These are phyloP conservation scores for Pichia sp. DNA, from an alignment of 1,139 yeast species.

Conservation along the genomic window DNA sequence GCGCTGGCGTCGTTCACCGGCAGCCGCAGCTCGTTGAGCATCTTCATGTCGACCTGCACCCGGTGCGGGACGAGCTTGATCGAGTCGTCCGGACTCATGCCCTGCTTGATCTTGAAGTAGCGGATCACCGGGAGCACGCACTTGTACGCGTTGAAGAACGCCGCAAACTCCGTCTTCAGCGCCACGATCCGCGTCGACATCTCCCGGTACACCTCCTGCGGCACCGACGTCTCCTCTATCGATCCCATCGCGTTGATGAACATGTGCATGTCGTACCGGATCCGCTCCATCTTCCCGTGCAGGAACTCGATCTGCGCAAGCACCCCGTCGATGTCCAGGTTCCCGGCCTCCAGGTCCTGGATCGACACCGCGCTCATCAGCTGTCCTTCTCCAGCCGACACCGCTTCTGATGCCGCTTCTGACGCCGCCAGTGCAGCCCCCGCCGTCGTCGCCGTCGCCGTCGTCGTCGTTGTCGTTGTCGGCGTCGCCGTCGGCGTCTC, in stretches of 20 bases:
- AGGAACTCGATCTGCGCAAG: slow-evolving; percentile 34
- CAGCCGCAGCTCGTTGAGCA: slow-evolving; percentile 5
- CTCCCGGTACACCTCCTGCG: slow-evolving; percentile 9
- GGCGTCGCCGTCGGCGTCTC: no score
- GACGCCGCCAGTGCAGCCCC: no score
- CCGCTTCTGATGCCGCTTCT: slow-evolving; percentile 1
- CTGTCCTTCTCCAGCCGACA: background rate
- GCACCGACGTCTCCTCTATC: slow-evolving; percentile 25
- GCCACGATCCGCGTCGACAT: background rate
- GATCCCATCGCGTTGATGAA: slow-evolving; percentile 27
- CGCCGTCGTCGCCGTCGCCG: no score
- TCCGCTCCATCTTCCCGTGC: slow-evolving; percentile 25
- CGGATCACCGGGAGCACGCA: slow-evolving; percentile 46
- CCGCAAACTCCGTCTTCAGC: slow-evolving; percentile 7
- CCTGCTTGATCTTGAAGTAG: slow-evolving; percentile 44
- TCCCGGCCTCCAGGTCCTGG: slow-evolving; percentile 35
- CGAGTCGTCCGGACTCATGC: slow-evolving; percentile 27
- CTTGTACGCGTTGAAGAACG: slow-evolving; percentile 22
- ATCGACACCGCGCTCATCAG: slow-evolving; percentile 31
- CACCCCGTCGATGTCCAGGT: slow-evolving; percentile 31
- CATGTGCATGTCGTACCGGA: slow-evolving; percentile 31
- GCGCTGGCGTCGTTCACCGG: background rate
- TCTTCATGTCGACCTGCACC: slow-evolving; percentile 24
- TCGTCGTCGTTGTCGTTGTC: no score
- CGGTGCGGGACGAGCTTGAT: slow-evolving; percentile 22